Percentiles rank a stretch among this genome's conserved stretches.
Conservation (phyloP, 2,329 filamentous ascomycete species). For the Colletotrichum zoysiae region DNA sequence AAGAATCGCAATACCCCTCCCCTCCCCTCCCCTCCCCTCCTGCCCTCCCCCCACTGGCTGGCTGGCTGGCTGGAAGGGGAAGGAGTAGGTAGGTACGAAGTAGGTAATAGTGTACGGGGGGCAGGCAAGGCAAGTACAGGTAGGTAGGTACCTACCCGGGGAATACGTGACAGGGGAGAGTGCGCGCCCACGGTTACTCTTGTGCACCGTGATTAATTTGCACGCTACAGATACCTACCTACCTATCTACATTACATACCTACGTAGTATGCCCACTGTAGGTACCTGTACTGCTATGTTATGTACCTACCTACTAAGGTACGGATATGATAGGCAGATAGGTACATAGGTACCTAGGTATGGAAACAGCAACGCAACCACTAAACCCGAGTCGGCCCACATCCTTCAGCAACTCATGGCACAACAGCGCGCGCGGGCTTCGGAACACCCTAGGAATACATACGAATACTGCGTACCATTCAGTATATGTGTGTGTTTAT, state of each 20-base stretch:
- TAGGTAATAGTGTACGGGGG: neutral
- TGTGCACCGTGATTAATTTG: conserved; percentile 25
- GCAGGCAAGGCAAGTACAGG: neutral
- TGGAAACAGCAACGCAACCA: neutral
- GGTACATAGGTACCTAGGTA: too few relatives aligned
- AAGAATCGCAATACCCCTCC: neutral
- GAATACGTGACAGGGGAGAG: conserved; percentile 11
- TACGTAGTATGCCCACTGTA: too few relatives aligned
- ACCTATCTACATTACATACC: neutral
- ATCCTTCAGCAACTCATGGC: conserved; percentile 40
- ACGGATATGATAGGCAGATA: too few relatives aligned
- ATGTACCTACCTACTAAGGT: too few relatives aligned
- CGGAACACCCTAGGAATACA: neutral
- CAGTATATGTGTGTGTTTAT: too few relatives aligned
- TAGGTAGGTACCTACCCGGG: conserved; percentile 10
- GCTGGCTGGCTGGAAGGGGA: neutral
- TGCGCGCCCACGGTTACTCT: conserved; percentile 1
- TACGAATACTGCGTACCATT: too few relatives aligned
- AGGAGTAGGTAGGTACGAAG: neutral
- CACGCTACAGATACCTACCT: neutral
- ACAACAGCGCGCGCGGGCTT: conserved; percentile 7
- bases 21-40: too few relatives aligned
- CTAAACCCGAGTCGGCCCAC: conserved; percentile 21
- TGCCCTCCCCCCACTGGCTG: neutral
- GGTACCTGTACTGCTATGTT: too few relatives aligned